Conservation (phyloP, 441 rosid species). For the Erysimum pusillum region DNA sequence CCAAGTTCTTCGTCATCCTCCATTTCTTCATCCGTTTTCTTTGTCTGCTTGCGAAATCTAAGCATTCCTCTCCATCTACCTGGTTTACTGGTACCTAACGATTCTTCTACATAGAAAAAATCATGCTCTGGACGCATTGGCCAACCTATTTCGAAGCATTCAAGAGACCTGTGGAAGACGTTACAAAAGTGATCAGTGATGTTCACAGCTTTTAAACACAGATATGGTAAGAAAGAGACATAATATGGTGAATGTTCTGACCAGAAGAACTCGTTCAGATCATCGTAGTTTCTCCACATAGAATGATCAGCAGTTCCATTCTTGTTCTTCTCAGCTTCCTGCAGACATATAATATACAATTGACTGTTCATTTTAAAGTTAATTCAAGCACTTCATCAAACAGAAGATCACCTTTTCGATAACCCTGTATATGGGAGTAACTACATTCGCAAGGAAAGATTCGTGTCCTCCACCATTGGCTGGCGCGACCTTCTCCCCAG, state of each 20-base stretch:
- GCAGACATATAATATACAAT: constrained; percentile 48
- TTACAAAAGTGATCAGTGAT: constrained; percentile 35
- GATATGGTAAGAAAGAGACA: constrained; percentile 22
- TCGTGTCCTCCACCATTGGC: constrained; percentile 78
- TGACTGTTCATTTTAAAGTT: constrained; percentile 27
- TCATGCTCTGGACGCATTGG: constrained; percentile 84
- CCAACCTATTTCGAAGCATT: constrained; percentile 95
- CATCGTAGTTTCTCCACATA: constrained; percentile 98
- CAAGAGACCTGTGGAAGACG: constrained; percentile 76
- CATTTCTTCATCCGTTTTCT: constrained; percentile 53
- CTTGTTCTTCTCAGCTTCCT: constrained; percentile 91
- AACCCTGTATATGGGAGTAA: constrained; percentile 83
- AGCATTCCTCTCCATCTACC: constrained; percentile 38
- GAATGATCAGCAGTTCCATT: constrained; percentile 91
- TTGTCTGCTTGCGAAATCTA: constrained; percentile 44
- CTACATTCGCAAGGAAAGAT: constrained; percentile 79
- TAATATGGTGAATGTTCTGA: constrained; percentile 43
- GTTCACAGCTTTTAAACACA: constrained; percentile 41
- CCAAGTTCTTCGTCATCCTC: constrained; percentile 70
- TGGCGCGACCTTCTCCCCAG: constrained; percentile 71
- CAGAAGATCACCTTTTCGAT: constrained; percentile 61
- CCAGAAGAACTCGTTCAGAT: constrained; percentile 97
- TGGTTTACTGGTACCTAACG: constrained; percentile 48
- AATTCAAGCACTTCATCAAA: constrained; percentile 25
- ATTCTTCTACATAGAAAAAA: constrained; percentile 58